These are phyloP conservation scores for Oenanthe sinensis DNA, from an alignment of 129 eudicot genomes.

Conservation along the genomic window DNA sequence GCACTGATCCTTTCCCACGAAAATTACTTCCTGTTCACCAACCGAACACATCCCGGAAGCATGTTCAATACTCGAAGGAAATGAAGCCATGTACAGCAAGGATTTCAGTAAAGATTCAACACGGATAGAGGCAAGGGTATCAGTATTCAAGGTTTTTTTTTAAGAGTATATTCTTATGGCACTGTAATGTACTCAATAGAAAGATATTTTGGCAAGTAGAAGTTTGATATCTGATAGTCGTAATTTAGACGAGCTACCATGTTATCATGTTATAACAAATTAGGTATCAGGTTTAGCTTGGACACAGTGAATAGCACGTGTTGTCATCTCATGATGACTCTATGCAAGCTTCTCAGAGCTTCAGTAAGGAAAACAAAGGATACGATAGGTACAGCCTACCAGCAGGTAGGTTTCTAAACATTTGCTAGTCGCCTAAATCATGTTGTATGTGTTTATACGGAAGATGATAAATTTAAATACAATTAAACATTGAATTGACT, in stretches of 20 bases:
- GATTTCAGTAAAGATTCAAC: constrained; percentile 20
- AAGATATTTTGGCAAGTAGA: too few relatives aligned
- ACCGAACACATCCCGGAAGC: too few relatives aligned
- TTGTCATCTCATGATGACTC: constrained; percentile 34
- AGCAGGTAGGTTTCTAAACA: constrained; percentile 27
- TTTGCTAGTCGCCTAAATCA: background rate
- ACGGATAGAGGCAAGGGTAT: constrained; percentile 25
- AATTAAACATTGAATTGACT: background rate
- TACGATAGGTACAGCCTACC: constrained; percentile 49
- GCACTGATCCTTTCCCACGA: too few relatives aligned
- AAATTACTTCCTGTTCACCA: too few relatives aligned
- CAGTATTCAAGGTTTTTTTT: too few relatives aligned
- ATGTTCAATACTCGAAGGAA: constrained; percentile 53
- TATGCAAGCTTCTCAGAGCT: constrained; percentile 28
- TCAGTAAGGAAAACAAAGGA: constrained; percentile 33
- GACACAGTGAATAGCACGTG: too few relatives aligned
- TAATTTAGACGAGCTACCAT: too few relatives aligned
- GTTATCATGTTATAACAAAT: too few relatives aligned
- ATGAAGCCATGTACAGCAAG: constrained; percentile 29
- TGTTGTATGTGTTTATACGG: background rate
- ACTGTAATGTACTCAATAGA: too few relatives aligned
- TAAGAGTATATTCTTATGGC: too few relatives aligned
- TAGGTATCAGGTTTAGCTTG: too few relatives aligned
- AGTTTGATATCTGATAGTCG: too few relatives aligned
- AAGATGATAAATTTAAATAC: background rate